phyloP scores from a whole-genome alignment of 1,284 basidiomycete species.

The Lignosus rhinocerotis region DNA sequence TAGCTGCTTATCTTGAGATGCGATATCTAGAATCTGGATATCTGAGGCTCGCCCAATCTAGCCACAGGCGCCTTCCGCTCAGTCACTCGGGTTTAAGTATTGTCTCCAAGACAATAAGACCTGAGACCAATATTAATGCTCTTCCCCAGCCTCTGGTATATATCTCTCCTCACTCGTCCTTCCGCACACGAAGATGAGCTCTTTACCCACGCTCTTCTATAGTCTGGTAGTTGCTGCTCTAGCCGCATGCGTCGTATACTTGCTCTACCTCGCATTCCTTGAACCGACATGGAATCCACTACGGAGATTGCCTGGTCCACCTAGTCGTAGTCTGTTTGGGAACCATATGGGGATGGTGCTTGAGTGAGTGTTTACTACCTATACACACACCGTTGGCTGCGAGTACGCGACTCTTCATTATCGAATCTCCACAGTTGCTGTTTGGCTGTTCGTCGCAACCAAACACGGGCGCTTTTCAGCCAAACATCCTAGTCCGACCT shows the following conservation, averaged over 20 bases:
- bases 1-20: background rate
- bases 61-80: background rate
- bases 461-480: too few species aligned
- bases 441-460: too few species aligned
- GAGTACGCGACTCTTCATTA: too few species aligned
- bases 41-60: background rate
- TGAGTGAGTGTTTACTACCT: conserved; percentile 49
- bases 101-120: conserved; percentile 22
- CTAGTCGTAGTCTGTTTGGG: conserved; percentile 45
- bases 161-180: conserved; percentile 2
- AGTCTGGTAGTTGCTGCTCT: conserved; percentile 21
- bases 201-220: conserved; percentile 6
- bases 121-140: background rate
- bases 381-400: too few species aligned
- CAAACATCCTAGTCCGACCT: too few species aligned
- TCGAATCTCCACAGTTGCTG: too few species aligned
- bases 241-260: conserved; percentile 18
- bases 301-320: conserved; percentile 58
- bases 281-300: conserved; percentile 52
- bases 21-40: background rate
- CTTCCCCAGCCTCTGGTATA: conserved; percentile 2
- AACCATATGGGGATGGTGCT: conserved; percentile 57
- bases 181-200: background rate
- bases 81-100: conserved; percentile 10
- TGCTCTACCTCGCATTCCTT: conserved; percentile 37